Base-by-base conservation (phyloP, 768 basidiomycete species). In the Peribolospora kevripleyi region DNA sequence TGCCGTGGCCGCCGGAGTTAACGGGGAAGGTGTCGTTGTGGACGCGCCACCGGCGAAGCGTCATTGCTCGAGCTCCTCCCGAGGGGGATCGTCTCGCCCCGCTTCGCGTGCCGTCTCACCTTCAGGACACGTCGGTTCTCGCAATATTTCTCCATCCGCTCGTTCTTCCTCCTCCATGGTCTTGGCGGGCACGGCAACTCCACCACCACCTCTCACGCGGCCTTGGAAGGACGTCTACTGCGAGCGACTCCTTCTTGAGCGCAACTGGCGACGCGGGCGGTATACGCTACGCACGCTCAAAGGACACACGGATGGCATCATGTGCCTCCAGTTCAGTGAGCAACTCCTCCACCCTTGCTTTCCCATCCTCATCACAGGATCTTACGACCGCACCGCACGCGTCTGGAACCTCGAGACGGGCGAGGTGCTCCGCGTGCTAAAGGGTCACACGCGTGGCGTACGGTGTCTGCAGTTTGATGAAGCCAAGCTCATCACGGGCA, bases 211-310 rank as follows among this genome's bases (percentile, higher is more conserved):
- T 2, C 61, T 75, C 57, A 90, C 85, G 11, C 78, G 88, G 48
- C 93, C 91, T 0, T 98, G 93, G 93, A 98, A 98, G 66, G 80
- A 84, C 60, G 91, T 98, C 14, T 98, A 97, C 68, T 85, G 83
- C 65, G 93, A 98, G 66, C 81, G 93, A n/a, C 78, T 97, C 67
- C 79, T 81, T 14, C 77, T 98, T 48, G 93, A 95, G 68, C 78
- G 88, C 50, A 98, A 98, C 67, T 98, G 93, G 93, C 77, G 91
- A 14, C 80, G 85, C 48, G 91, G 91, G 7, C 78, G 85, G 41
- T 91, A 80, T 68, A 80, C 75, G 5, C 81, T 82, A 43, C 81
- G 81, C 50, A 84, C 80, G 0, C 72, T 97, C 54, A 80, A 82
- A 61, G 93, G 93, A 5, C 93, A 98, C 68, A 81, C 84, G 6